Base-by-base conservation (phyloP, 2,329 filamentous ascomycete genomes). In the Chaetomiaceae sp. region DNA sequence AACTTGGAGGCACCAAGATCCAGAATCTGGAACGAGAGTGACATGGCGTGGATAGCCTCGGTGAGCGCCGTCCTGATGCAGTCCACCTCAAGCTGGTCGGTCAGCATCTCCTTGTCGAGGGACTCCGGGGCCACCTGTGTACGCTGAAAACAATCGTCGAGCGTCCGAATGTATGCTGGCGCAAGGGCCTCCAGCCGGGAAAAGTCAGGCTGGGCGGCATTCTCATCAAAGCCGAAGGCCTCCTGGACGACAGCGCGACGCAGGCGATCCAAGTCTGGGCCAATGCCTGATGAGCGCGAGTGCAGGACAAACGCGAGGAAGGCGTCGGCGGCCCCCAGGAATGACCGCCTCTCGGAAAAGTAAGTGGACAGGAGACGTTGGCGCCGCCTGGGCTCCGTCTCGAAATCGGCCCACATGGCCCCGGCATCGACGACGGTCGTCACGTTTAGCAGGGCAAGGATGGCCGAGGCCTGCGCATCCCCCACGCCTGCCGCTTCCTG, bases 1-100 rank as follows among this genome's bases (percentile, higher is more conserved):
- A 87, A 78, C 41, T 74, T 67, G 16, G 70, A 70, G 33, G 73
- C 66, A 44, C 77, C 75, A 41, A 78, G 70, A 56, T 87, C 83
- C 30, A 89, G 69, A 17, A 87, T 74, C 58, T 89, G 77, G 59
- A 91, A 87, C 20, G 89, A 70, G 14, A 90, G 74, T 43, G 89
- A 84, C 67, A 93, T 73, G 35, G 85, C 77, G 63, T 93, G 86
- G 34, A 86, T 73, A 38, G 86, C 77, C 66, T 95, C 89, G 13
- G 82, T 81, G 19, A 90, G 71, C 21, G 83, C 70, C 5, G 77
- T 82, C 48, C 76, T 75, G 20, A 78, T 68, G 82, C 85, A 92
- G 45, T 78, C 73, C 6, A 76, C 43, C 53, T 79, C 75, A 10
- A 79, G 58, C 31, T 79, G 76, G 20, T 82, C 81, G 1, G 76